Base-by-base conservation (phyloP, 2,329 filamentous ascomycete species). In the Aspergillus viridinutans region DNA sequence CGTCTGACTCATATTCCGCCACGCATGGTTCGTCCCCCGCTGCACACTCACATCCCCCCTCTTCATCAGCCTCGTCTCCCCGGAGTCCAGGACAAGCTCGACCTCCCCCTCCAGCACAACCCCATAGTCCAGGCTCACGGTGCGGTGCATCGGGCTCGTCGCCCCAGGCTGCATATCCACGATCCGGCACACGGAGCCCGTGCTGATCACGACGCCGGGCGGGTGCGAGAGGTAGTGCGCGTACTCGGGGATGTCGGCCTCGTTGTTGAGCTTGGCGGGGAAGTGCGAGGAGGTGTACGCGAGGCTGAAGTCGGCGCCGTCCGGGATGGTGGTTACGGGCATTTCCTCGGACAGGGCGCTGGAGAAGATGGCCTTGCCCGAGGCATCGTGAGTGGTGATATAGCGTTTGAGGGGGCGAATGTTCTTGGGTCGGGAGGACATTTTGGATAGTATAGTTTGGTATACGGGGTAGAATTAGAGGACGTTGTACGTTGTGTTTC, bases 41-140 rank as follows among this genome's bases (percentile, higher is more conserved):
- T 84, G 81, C 17, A 84, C 76, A 3, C 77, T 77, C n/a, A 83
- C 71, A 64, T 84, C 81, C 1, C 82, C 82, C 4, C 76, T 68
- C 54, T 71, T 72, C 70, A 84, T 69, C 28, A 72, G 56, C 54
- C 74, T 73, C 52, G 65, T 72, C 58, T 78, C 78, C 0, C 81
- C 81, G 14, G 75, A 75, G 58, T 82, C 81, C 8, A 84, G 68
- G 2, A 78, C 55, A 58, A 82, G 67, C 56, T 81, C 78, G 20
- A 83, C 67, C 60, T 75, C 74, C 2, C 81, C 81, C 62, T 83
- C 80, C 7, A 83, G 59, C 1, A 83, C 73, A 54, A 82, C 73
- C 10, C 80, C 81, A 58, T 80, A 83, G 61, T 83, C 81, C 6
- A 83, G 65, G 14, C 72, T 78, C 59, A 79, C 72, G 0, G 80